Base-by-base conservation (phyloP, 345 rosid species). In the Acer campestre region DNA sequence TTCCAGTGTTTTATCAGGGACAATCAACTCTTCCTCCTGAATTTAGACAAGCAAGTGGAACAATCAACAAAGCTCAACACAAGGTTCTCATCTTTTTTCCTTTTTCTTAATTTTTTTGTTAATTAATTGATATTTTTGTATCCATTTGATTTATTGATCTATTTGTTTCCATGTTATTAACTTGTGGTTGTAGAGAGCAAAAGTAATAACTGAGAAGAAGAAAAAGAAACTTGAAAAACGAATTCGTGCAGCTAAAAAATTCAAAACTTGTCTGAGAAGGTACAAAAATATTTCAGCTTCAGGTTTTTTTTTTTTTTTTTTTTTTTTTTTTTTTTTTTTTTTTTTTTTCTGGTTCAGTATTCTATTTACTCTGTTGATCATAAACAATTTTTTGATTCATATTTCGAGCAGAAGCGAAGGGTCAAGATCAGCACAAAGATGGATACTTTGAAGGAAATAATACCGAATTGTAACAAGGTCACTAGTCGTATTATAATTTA, bases 181-280 rank as follows among this genome's bases (percentile, higher is more conserved):
- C 27, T 25, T 42, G 55, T 35, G 38, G 35, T 48, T 74, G 11
- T 27, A 62, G 77, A 61, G 17, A 2, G 46, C 44, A 14, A 3
- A 63, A 3, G 70, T 17, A 17, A 27, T 11, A 40, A 18, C 27
- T 4, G 38, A 35, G 38, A 35, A 35, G 38, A 35, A 35, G 38
- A 4, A 35, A 35, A 51, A 27, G 51, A 23, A 13, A 75, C 27
- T 16, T 16, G 56, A 55, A 77, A 82, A 72, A 61, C 61, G 85
- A 64, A 67, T 74, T 0, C 82, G 78, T 25, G 76, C 82, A 11
- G 71, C 78, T 76, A 75, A 79, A 75, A 79, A 40, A 2, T 58
- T 38, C 85, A 79, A 44, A 76, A 82, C 63, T 68, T 61, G 53
- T 76, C 80, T 49, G 83, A 74, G 73, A 83, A 76, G 85, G 79